Evolutionary conservation across 1,139 yeast genomes (phyloP).

Genomic region (Saccharomyces hybrid): DNA sequence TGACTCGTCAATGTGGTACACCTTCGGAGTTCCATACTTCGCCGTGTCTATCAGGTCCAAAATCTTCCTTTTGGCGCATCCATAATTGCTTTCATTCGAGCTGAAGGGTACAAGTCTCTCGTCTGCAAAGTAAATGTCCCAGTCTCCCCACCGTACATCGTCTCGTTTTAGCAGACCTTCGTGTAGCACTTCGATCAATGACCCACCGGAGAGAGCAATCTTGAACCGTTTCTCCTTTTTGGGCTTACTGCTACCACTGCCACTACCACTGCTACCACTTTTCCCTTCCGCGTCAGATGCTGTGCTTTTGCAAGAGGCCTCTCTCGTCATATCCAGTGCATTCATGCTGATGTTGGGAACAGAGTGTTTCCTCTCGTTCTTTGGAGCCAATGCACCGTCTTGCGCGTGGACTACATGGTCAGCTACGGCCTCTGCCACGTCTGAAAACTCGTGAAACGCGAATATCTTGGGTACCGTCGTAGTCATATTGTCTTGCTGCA

Average conservation of each 20-base stretch:
- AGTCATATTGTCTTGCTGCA: conserved; percentile 46
- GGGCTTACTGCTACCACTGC: conserved; percentile 9
- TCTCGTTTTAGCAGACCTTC: conserved; percentile 71
- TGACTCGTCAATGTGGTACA: conserved; percentile 73
- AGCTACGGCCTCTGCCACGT: conserved; percentile 93
- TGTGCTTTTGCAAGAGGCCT: neutral
- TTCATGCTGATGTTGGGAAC: conserved; percentile 10
- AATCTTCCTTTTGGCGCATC: conserved; percentile 71
- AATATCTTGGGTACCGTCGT: conserved; percentile 88
- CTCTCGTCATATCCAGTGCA: neutral
- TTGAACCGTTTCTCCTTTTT: conserved; percentile 53
- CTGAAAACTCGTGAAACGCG: conserved; percentile 81
- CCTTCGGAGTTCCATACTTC: conserved; percentile 50
- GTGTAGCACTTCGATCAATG: conserved; percentile 71
- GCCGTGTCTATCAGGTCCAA: conserved; percentile 52
- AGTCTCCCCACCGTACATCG: conserved; percentile 80
- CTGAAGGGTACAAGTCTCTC: conserved; percentile 88
- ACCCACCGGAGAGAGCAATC: conserved; percentile 88
- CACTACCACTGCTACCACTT: conserved; percentile 7
- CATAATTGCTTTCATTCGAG: conserved; percentile 77
- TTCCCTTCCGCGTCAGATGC: neutral
- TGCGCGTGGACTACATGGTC: conserved; percentile 80
- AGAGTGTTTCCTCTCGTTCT: conserved; percentile 14
- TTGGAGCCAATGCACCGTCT: conserved; percentile 36
- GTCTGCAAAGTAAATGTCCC: conserved; percentile 96